Evolutionary conservation across 73 alveolate species (phyloP), one percentile per base, ranked within the genome.

Genomic region (Paramecium pentaurelia): DNA sequence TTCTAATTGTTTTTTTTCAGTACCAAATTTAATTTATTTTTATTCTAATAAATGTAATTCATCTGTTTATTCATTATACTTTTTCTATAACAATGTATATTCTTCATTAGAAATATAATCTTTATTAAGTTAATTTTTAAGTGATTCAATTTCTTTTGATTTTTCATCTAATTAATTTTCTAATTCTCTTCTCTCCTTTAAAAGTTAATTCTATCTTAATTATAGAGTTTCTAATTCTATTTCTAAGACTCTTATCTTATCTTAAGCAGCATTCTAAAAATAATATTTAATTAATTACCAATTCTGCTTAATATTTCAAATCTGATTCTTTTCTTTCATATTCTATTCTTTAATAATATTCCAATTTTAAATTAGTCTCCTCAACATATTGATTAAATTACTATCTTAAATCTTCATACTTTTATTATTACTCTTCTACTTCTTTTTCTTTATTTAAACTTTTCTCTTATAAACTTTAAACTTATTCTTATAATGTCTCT

Each of bases 71-170:
- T 75, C 60, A 42, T 75, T 75, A 36, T 37, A 38, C 60, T 75
- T 75, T 12, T 11, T 75, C 20, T 75, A 38, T 25, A 75, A 37
- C 0, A 38, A 16, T 6, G 38, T 25, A 75, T 75, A 75, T 12
- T 75, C 88, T n/a, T 75, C 88, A 37, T 75, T 75, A n/a, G 88
- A 75, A 2, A 75, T 42, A n/a, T 75, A 75, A 75, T 75, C 60
- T 42, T 75, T 20, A 38, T 75, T 75, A 4, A 75, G 37, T 75
- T 75, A 42, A 75, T 38, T 75, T 20, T 75, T 75, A 22, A 75
- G 60, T 8, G 18, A 10, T 42, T 75, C 60, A 10, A 75, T 75
- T 20, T 75, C 88, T 42, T 75, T 38, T 14, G 60, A 36, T 42
- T 75, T 75, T 42, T 30, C 20, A 38, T 75, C 88, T n/a, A 75